phyloP scores from a whole-genome alignment of 139 green algal genomes.

The Picochlorum sp. region DNA sequence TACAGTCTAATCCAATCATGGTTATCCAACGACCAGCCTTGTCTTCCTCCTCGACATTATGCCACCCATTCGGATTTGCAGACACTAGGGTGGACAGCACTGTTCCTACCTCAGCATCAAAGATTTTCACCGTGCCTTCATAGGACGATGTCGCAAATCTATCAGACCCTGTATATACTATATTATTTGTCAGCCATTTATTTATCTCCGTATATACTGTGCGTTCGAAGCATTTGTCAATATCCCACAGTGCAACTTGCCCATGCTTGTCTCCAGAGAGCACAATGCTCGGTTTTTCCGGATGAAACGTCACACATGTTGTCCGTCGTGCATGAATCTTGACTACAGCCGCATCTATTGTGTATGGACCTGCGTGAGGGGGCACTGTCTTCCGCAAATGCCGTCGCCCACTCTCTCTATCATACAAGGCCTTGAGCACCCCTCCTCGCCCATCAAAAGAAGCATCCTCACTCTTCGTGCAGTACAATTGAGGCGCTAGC shows the following conservation, averaged over 20 bases:
- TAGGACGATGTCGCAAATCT: slow-evolving; percentile 31
- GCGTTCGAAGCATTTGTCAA: slow-evolving; percentile 66
- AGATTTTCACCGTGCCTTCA: slow-evolving; percentile 60
- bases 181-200: slow-evolving; percentile 48
- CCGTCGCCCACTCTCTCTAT: slow-evolving; percentile 31
- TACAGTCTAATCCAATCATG: slow-evolving; percentile 22
- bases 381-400: too few relatives aligned
- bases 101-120: slow-evolving; percentile 10
- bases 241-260: slow-evolving; percentile 74
- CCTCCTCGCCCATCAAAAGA: slow-evolving; percentile 5
- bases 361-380: slow-evolving; percentile 22
- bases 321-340: slow-evolving; percentile 65
- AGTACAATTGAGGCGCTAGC: slow-evolving; percentile 41
- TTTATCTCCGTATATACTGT: slow-evolving; percentile 59
- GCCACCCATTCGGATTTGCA: slow-evolving; percentile 1
- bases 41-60: slow-evolving; percentile 1
- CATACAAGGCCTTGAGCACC: slow-evolving; percentile 21
- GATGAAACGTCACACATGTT: slow-evolving; percentile 71
- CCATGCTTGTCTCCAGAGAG: slow-evolving; percentile 75
- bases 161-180: slow-evolving; percentile 37
- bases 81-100: neutral
- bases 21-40: slow-evolving; percentile 15
- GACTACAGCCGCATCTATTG: slow-evolving; percentile 74
- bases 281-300: slow-evolving; percentile 47
- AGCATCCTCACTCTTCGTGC: slow-evolving; percentile 15